Percentiles rank a stretch among this genome's conserved stretches.
Evolutionary conservation across 345 rosid species (phyloP).

Genomic region (Noccaea caerulescens): DNA sequence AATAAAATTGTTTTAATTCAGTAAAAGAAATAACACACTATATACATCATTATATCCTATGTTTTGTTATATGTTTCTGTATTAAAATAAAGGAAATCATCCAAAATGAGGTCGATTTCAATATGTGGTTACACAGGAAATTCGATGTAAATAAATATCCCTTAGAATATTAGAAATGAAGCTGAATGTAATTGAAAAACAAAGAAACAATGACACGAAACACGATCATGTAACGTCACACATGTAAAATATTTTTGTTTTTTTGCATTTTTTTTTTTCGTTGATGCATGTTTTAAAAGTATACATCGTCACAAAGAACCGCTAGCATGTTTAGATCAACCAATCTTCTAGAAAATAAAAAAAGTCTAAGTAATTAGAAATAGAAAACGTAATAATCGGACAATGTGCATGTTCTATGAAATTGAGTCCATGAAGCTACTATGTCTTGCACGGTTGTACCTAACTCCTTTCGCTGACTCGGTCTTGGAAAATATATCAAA

Average conservation of each 20-base stretch:
- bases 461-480: conserved; percentile 4
- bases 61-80: too few species aligned
- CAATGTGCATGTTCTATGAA: conserved; percentile 29
- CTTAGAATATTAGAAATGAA: too few species aligned
- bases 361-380: background rate
- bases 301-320: conserved; percentile 10
- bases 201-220: conserved; percentile 4
- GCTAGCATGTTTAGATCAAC: background rate
- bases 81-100: too few species aligned
- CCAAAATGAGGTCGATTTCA: too few species aligned
- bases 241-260: background rate
- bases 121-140: too few species aligned
- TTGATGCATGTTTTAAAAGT: background rate
- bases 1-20: too few species aligned
- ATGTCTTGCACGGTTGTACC: conserved; percentile 31
- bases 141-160: too few species aligned
- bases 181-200: background rate
- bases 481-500: background rate
- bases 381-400: conserved; percentile 14
- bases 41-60: too few species aligned
- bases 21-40: too few species aligned
- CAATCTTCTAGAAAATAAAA: background rate
- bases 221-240: background rate
- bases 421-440: conserved; percentile 32
- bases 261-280: background rate